These are phyloP conservation scores for Cruciata laevipes DNA, from an alignment of 257 asterid genomes.

Conservation along the genomic window DNA sequence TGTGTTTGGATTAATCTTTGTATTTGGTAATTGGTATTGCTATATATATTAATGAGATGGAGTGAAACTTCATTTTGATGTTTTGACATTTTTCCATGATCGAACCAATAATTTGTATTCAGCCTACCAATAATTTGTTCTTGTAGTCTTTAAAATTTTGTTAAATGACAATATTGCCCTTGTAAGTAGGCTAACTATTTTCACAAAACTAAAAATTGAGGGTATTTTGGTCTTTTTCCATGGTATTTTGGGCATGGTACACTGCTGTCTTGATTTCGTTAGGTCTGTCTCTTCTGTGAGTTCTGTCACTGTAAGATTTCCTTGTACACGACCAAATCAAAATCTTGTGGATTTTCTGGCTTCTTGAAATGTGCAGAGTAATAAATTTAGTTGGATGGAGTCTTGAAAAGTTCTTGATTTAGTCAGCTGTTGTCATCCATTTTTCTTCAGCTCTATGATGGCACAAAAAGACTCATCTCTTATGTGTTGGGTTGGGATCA, in stretches of 20 bases:
- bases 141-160: no score
- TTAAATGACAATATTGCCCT: no score
- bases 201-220: no score
- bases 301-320: neutral
- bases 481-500: neutral
- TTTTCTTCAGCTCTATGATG: neutral
- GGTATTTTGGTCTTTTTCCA: no score
- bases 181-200: no score
- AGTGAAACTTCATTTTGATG: conserved; percentile 1
- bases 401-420: neutral
- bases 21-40: neutral
- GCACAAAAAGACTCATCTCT: neutral
- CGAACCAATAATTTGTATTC: no score
- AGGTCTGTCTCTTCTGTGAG: neutral
- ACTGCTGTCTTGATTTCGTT: neutral
- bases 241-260: no score
- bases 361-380: conserved; percentile 1
- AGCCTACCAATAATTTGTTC: no score
- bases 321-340: neutral
- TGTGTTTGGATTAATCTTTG: neutral
- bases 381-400: neutral
- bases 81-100: neutral
- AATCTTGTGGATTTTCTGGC: neutral
- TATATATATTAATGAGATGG: neutral
- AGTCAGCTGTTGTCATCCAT: neutral